A percentile compares a stretch with the other conserved stretches of the same genome.
phyloP scores from a whole-genome alignment of 768 basidiomycete species.

The Xerocomellus intermedius region DNA sequence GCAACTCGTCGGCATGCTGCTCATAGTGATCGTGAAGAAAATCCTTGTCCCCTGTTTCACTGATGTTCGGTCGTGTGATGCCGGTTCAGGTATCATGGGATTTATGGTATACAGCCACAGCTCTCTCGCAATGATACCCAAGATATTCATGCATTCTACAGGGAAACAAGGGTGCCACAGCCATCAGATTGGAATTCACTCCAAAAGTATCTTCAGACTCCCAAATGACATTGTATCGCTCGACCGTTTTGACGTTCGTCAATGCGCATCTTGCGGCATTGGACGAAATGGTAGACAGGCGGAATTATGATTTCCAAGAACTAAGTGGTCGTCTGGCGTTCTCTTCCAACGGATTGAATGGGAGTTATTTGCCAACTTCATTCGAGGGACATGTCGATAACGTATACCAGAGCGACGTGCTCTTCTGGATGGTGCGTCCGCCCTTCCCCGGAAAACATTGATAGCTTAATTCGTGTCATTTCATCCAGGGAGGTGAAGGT shows the following conservation, averaged over 20 bases:
- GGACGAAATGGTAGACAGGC: conserved; percentile 72
- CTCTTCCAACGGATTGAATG: conserved; percentile 27
- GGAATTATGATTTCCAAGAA: conserved; percentile 75
- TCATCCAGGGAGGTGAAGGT: conserved; percentile 53
- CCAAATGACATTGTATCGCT: conserved; percentile 25
- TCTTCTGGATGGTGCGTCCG: conserved; percentile 72
- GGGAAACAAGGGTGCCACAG: conserved; percentile 85
- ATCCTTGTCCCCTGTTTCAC: conserved; percentile 48
- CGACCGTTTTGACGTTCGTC: conserved; percentile 67
- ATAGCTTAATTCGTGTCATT: not conserved
- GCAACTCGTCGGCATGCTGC: conserved; percentile 83
- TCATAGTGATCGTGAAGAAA: conserved; percentile 66
- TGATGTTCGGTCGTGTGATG: conserved; percentile 48
- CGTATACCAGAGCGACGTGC: conserved; percentile 61
- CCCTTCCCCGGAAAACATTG: not conserved
- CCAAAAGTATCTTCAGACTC: conserved; percentile 35
- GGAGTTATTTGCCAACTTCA: not conserved
- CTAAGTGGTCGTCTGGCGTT: conserved; percentile 59
- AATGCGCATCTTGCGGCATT: conserved; percentile 84
- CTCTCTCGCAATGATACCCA: not conserved
- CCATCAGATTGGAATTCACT: conserved; percentile 58
- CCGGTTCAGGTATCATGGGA: conserved; percentile 76
- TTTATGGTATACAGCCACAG: conserved; percentile 53
- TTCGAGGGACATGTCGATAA: conserved; percentile 17
- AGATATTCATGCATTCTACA: conserved; percentile 27